Base-by-base conservation (phyloP, 805 yeast genomes). In the Teunomyces stri region DNA sequence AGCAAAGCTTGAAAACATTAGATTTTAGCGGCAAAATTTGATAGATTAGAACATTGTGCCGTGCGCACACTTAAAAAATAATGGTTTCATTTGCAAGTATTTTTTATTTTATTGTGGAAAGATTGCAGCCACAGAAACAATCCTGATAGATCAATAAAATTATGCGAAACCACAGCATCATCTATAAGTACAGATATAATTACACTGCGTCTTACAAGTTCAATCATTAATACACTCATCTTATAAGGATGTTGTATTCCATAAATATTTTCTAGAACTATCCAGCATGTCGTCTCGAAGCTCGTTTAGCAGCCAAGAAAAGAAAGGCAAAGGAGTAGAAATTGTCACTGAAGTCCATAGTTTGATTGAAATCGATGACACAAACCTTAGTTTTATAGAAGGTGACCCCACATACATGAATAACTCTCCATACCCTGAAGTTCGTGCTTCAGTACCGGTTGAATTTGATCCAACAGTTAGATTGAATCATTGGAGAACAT, bases 341-440 rank as follows among this genome's bases (percentile, higher is more conserved):
- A 15, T 42, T 12, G 20, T 31, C 35, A 39, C 40, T n/a, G 43
- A 46, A n/a, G 40, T 40, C 9, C 28, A 21, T 18, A 20, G 28
- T 9, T 13, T 45, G 30, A 37, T 52, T n/a, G 49, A 44, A 16
- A 52, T 52, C 28, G 50, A 50, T 12, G 51, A 48, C 12, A 41
- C 41, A 10, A 43, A 52, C 31, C 22, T 42, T n/a, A 46, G 44
- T 21, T 52, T 51, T 28, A 45, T 52, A 4, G 52, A 48, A 29
- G 56, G 56, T 7, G 54, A 52, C 39, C 52, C 56, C 11, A 47
- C 56, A 2, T 48, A 34, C 29, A 48, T 52, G 52, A 39, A 21
- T 27, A 52, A 51, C 34, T 55, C 60, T n/a, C 63, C 62, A 1
- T 59, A 51, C 37, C 59, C 63, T 3, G 61, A 59, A 35, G 63